Evolutionary conservation across 176 grass and related monocot species (phyloP).

Genomic region (Oropetium thomaeum): DNA sequence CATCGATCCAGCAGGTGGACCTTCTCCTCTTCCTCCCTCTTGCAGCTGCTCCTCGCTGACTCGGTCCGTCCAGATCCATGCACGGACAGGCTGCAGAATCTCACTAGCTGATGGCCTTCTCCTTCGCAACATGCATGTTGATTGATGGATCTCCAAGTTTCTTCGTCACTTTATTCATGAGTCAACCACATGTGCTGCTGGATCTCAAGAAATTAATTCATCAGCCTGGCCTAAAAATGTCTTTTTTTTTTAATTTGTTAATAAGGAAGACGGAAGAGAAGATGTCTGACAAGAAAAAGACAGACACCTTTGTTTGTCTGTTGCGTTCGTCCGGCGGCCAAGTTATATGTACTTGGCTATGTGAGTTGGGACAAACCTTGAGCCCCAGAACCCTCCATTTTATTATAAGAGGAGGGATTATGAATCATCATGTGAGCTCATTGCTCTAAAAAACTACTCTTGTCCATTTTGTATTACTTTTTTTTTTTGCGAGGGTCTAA

Average conservation of each 20-base stretch:
- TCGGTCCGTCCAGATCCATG: background rate
- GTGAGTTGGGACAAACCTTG: constrained; percentile 4
- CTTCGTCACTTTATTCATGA: background rate
- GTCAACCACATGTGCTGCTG: constrained; percentile 36
- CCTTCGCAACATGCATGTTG: background rate
- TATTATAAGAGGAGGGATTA: no score
- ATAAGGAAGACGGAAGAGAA: background rate
- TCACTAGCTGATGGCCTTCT: no score
- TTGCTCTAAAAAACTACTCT: no score
- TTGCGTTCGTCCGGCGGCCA: background rate
- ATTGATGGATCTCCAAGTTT: background rate
- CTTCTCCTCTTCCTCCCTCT: background rate
- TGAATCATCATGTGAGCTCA: no score
- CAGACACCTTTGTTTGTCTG: background rate
- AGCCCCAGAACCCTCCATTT: no score
- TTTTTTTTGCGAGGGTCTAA: no score
- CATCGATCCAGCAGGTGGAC: background rate
- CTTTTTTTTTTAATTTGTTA: background rate
- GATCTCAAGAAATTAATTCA: background rate
- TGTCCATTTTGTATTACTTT: no score
- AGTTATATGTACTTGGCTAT: background rate
- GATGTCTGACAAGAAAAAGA: background rate
- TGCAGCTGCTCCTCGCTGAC: background rate
- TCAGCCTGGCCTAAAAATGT: no score
- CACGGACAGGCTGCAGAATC: constrained; percentile 26